A percentile compares a stretch with the other conserved stretches of the same genome.
These are phyloP conservation scores for Pseudocercospora musae DNA, from an alignment of 2,329 filamentous ascomycete genomes.

Conservation along the genomic window DNA sequence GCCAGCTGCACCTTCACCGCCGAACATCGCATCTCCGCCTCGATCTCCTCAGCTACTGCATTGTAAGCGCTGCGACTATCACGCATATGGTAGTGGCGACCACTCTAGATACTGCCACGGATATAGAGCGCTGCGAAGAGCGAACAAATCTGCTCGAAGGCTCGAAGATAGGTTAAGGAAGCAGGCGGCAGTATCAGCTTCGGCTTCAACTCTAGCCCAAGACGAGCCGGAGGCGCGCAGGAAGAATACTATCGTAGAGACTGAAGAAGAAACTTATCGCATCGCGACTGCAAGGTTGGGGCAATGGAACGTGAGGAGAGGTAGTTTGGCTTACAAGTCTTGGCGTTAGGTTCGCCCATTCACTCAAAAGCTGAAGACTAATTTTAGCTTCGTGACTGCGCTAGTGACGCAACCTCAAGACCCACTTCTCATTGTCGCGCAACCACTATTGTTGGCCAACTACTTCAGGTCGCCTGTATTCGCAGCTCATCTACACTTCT, in stretches of 20 bases:
- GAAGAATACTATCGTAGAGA: not conserved
- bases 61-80: not conserved
- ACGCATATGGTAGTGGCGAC: not conserved
- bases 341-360: not conserved
- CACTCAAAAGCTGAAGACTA: not conserved
- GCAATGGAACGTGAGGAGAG: not conserved
- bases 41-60: not conserved
- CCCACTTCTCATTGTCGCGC: too few species aligned
- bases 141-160: not conserved
- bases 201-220: not conserved
- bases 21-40: not conserved
- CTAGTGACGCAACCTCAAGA: too few species aligned
- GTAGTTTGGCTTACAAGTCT: not conserved
- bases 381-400: not conserved
- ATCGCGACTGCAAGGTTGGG: not conserved
- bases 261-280: not conserved
- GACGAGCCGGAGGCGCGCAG: not conserved
- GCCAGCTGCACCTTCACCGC: not conserved
- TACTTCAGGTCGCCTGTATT: too few species aligned
- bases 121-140: not conserved
- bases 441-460: too few species aligned
- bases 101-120: not conserved
- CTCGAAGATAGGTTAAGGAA: not conserved
- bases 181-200: not conserved
- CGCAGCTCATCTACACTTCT: too few species aligned